Evolutionary conservation across 345 rosid species (phyloP), one percentile per base, ranked within the genome.

Genomic region (rapeseed (Brassica napus)): DNA sequence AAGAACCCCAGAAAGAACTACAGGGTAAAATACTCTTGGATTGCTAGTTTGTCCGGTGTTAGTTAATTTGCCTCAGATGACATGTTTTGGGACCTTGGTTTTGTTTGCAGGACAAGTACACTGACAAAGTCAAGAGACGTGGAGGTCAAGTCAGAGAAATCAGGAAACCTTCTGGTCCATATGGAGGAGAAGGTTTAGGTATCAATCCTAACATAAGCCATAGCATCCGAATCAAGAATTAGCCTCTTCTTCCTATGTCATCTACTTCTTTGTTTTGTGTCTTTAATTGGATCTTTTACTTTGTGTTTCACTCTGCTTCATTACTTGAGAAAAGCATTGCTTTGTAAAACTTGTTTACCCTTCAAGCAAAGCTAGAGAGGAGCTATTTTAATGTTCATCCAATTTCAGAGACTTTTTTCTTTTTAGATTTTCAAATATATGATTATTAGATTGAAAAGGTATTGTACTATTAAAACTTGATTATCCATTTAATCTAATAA

Each of bases 111-210:
- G 28, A 68, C 0, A 88, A 94, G 77, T 88, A 89, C 42, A 32
- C 81, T 61, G 69, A 87, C 65, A 82, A 86, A 52, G 83, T 75
- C 69, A 79, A 10, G 32, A 76, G 84, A 8, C 83, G 89, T 42
- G 71, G 77, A 78, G 98, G 97, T 63, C 97, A 87, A 68, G 89
- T 85, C 28, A 90, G 84, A 69, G 82, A 83, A 34, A 76, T 90
- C 61, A 86, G 82, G 84, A 86, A 79, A 85, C 87, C 84, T 5
- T 4, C 47, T 0, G 90, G 91, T 32, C 75, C 86, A n/a, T 89
- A 89, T 34, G 90, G 88, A 18, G 98, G 97, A 34, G 98, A 94
- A 79, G 6, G 68, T 5, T 15, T 87, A 4, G 98, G 97, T 61
- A 90, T 94, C 74, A 92, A 91, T 65, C 69, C 85, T 3, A 75